These are phyloP conservation scores for Penicillium sp. DNA, from an alignment of 2,329 filamentous ascomycete genomes.

Conservation along the genomic window DNA sequence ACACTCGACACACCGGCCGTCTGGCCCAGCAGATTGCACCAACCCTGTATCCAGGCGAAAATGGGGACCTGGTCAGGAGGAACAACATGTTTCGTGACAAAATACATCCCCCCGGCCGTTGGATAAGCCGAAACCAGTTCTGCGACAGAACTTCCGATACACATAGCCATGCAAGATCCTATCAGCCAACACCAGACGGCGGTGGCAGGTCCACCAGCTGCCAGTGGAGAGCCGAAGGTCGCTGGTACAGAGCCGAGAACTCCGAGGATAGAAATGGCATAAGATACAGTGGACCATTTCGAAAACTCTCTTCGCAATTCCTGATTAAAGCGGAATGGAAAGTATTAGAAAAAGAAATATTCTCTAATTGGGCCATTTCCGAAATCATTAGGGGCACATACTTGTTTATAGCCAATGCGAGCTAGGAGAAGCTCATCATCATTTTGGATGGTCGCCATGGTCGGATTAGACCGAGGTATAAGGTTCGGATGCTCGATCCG, in stretches of 20 bases:
- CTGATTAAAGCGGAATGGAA: conserved; percentile 38
- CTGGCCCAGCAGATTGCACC: conserved; percentile 69
- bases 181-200: conserved; percentile 70
- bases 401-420: conserved; percentile 67
- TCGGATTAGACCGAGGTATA: conserved; percentile 3
- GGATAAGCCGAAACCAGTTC: conserved; percentile 70
- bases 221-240: conserved; percentile 63
- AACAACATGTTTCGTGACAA: conserved; percentile 68
- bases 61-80: conserved; percentile 64
- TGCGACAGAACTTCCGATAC: conserved; percentile 67
- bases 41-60: conserved; percentile 69
- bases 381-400: conserved; percentile 34
- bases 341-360: conserved; percentile 1
- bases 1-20: conserved; percentile 66
- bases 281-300: conserved; percentile 69
- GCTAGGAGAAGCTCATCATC: conserved; percentile 65
- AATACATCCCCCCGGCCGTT: conserved; percentile 71
- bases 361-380: not conserved
- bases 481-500: not conserved
- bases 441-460: conserved; percentile 53
- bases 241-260: conserved; percentile 69
- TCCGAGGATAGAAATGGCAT: conserved; percentile 68
- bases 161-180: conserved; percentile 66
- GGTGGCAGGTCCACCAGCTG: conserved; percentile 64
- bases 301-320: conserved; percentile 67